Percentiles rank a stretch among this genome's conserved stretches.
Evolutionary conservation across 139 green algal species (phyloP).

Genomic region (Auxenochlorella protothecoides): DNA sequence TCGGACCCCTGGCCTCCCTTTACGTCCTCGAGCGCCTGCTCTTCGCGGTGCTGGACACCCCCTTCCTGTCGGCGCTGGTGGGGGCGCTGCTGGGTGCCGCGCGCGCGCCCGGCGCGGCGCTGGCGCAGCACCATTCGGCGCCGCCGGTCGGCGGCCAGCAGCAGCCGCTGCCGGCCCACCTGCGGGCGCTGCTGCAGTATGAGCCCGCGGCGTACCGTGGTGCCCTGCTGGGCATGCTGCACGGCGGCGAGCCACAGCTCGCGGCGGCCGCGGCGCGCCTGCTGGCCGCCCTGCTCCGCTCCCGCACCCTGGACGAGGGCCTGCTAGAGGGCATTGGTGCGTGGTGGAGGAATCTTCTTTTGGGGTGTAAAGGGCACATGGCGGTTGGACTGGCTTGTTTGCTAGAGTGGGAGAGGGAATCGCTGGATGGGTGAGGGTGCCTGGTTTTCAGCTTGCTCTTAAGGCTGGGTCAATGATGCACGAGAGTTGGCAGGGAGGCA

Average conservation of each 20-base stretch:
- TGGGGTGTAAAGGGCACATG: too few relatives aligned
- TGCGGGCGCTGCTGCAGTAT: constrained; percentile 13
- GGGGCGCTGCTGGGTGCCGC: constrained; percentile 30
- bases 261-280: constrained; percentile 35
- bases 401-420: background rate
- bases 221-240: constrained; percentile 29
- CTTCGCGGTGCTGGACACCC: constrained; percentile 35
- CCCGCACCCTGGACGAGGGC: constrained; percentile 15
- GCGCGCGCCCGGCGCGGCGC: background rate
- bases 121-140: constrained; percentile 1
- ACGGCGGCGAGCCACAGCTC: constrained; percentile 21
- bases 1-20: constrained; percentile 40
- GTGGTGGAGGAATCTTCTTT: background rate
- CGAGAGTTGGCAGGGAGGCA: background rate
- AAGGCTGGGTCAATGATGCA: background rate
- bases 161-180: background rate
- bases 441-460: background rate
- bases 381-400: background rate
- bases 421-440: background rate
- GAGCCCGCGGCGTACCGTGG: constrained; percentile 18
- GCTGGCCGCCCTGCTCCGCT: constrained; percentile 28
- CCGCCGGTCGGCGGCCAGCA: background rate
- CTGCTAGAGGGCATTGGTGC: constrained; percentile 33
- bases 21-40: constrained; percentile 72
- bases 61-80: constrained; percentile 37